Evolutionary conservation across 1,284 basidiomycete species (phyloP).

Genomic region (Fistulina hepatica): DNA sequence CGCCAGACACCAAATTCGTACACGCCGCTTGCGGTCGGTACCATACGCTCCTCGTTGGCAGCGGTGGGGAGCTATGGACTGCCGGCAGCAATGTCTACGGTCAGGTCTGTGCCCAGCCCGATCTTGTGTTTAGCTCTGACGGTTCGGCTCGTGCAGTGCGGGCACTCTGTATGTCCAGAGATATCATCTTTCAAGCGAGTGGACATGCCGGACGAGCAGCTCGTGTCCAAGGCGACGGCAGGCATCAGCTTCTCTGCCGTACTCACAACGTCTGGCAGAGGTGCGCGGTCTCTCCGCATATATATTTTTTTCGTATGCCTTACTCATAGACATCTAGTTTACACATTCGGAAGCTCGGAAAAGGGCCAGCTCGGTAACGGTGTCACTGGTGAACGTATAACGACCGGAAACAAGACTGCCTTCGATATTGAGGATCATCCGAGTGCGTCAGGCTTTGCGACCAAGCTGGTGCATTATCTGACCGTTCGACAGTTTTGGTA

Average conservation of each 20-base stretch:
- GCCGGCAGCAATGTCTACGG: conserved; percentile 78
- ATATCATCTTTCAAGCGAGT: conserved; percentile 55
- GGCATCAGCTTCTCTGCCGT: conserved; percentile 80
- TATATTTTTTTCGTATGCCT: conserved; percentile 5
- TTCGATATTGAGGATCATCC: conserved; percentile 75
- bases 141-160: conserved; percentile 41
- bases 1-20: conserved; percentile 57
- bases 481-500: conserved; percentile 44
- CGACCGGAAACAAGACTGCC: conserved; percentile 70
- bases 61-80: conserved; percentile 74
- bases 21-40: conserved; percentile 73
- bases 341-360: conserved; percentile 84
- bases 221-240: conserved; percentile 63
- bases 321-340: conserved; percentile 39
- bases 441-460: conserved; percentile 32
- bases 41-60: conserved; percentile 78
- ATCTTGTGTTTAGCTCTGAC: background rate
- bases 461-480: conserved; percentile 5
- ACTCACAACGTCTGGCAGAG: conserved; percentile 69
- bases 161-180: conserved; percentile 54
- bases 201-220: conserved; percentile 49
- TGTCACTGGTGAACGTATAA: conserved; percentile 79
- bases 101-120: conserved; percentile 34
- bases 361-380: conserved; percentile 91
- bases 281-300: conserved; percentile 24